A percentile compares a stretch with the other conserved stretches of the same genome.
phyloP scores from a whole-genome alignment of 768 basidiomycete species.

The Filobasidium wieringae region DNA sequence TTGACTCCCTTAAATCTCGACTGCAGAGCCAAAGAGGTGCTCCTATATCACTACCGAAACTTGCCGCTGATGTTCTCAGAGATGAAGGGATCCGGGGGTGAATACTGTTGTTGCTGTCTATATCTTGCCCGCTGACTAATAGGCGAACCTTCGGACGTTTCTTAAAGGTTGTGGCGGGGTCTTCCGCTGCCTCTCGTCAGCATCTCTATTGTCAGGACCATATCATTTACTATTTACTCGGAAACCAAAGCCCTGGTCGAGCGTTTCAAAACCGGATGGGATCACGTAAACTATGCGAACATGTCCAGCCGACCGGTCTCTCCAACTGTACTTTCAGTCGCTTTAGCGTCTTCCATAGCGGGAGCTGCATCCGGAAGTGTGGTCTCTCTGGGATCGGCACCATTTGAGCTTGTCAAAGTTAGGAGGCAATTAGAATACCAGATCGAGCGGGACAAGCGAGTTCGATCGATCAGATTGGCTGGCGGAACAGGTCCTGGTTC shows the following conservation, averaged over 20 bases:
- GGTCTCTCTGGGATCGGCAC: slow-evolving; percentile 79
- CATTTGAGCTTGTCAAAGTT: slow-evolving; percentile 94
- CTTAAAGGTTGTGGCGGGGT: slow-evolving; percentile 31
- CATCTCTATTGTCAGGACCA: slow-evolving; percentile 81
- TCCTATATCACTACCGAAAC: slow-evolving; percentile 55
- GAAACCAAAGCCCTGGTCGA: slow-evolving; percentile 34
- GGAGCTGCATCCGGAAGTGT: slow-evolving; percentile 80
- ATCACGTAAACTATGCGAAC: background rate
- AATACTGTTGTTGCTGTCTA: slow-evolving; percentile 40
- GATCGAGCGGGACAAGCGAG: slow-evolving; percentile 57
- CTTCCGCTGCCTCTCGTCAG: slow-evolving; percentile 70
- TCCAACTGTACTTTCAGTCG: slow-evolving; percentile 40
- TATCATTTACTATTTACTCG: slow-evolving; percentile 38
- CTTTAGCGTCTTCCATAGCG: slow-evolving; percentile 64
- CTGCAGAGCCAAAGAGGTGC: slow-evolving; percentile 70
- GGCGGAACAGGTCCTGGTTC: background rate
- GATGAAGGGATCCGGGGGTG: slow-evolving; percentile 55
- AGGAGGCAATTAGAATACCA: slow-evolving; percentile 83
- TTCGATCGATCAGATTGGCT: background rate
- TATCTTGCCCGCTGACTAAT: background rate
- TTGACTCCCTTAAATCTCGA: slow-evolving; percentile 90
- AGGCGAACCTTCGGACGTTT: background rate
- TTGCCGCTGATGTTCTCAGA: slow-evolving; percentile 31
- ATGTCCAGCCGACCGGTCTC: background rate
- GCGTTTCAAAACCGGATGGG: slow-evolving; percentile 7